Percentiles rank a stretch among this genome's conserved stretches.
These are phyloP conservation scores for Arthrinium phaeospermum DNA, from an alignment of 2,329 filamentous ascomycete species.

Conservation along the genomic window DNA sequence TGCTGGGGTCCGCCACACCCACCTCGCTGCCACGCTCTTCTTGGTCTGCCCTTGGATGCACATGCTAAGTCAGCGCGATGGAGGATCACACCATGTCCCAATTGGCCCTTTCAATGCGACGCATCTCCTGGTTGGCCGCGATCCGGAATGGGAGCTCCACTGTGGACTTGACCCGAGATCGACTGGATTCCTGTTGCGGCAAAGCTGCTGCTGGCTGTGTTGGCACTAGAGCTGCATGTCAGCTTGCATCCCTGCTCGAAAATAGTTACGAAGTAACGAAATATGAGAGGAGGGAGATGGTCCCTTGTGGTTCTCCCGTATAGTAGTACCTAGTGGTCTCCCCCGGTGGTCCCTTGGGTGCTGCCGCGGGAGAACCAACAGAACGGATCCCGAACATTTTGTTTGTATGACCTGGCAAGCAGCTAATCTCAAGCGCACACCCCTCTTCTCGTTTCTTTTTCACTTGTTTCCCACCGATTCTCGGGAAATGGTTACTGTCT, in stretches of 20 bases:
- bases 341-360: background rate
- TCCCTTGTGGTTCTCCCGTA: background rate
- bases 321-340: too few relatives aligned
- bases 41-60: background rate
- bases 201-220: slow-evolving; percentile 3
- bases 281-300: background rate
- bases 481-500: background rate
- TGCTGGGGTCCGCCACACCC: slow-evolving; percentile 5
- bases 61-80: background rate
- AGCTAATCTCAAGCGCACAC: background rate
- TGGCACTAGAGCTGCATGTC: slow-evolving; percentile 14
- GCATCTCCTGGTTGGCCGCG: background rate
- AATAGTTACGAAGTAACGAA: background rate
- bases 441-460: slow-evolving; percentile 10
- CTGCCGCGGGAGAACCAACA: background rate
- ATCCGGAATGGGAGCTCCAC: background rate
- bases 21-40: background rate
- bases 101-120: background rate
- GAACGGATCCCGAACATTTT: background rate
- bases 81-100: background rate
- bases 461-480: background rate
- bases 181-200: background rate
- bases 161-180: background rate
- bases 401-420: slow-evolving; percentile 10
- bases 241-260: background rate